Conservation (phyloP, 129 eudicot genomes). For the Flaveria sonorensis region DNA sequence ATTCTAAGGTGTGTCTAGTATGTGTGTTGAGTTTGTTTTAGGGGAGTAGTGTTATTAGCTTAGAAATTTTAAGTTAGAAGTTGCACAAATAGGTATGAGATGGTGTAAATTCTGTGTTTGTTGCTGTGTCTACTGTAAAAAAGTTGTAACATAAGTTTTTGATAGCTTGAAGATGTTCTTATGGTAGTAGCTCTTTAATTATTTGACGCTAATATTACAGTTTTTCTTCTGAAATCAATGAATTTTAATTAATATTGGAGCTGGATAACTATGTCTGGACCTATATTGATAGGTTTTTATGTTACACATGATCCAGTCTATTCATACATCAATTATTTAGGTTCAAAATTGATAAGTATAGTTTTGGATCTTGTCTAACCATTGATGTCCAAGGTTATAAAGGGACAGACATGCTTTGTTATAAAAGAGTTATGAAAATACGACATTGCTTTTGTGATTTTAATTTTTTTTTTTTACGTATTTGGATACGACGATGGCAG, state of each 20-base stretch:
- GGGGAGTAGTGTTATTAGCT: neutral
- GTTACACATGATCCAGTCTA: constrained; percentile 8
- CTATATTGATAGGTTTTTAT: neutral
- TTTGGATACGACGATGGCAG: constrained; percentile 11
- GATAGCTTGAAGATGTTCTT: constrained; percentile 22
- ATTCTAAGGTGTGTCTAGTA: too few species aligned
- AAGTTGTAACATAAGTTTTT: constrained; percentile 10
- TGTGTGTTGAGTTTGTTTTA: too few species aligned
- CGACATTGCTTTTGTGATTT: constrained; percentile 6
- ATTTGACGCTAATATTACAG: neutral
- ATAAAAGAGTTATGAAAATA: constrained; percentile 11
- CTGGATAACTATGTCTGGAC: constrained; percentile 7
- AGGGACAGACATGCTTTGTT: constrained; percentile 3
- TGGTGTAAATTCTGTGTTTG: neutral
- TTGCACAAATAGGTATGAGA: neutral
- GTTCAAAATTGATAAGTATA: constrained; percentile 6
- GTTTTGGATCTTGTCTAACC: neutral
- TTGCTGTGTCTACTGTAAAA: neutral
- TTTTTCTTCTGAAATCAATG: neutral
- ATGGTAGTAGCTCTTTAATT: neutral
- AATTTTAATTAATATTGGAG: neutral
- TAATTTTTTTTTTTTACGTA: neutral
- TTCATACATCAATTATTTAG: neutral
- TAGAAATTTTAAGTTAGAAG: constrained; percentile 8
- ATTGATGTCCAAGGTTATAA: constrained; percentile 3